Conservation (phyloP, 768 basidiomycete genomes). For the Scleroderma bovista region DNA sequence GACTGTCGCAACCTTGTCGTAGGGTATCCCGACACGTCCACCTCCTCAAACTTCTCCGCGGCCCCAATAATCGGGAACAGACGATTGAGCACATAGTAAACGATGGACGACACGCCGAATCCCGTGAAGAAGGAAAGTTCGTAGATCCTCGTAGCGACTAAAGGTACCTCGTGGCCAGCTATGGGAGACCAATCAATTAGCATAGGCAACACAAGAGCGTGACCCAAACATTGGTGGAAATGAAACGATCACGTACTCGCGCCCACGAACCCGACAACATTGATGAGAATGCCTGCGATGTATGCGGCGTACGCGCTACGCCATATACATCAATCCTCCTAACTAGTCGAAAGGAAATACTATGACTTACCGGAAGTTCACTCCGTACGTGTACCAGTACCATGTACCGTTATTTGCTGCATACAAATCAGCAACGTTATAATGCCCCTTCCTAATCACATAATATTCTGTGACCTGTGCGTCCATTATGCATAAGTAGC, state of each 20-base stretch:
- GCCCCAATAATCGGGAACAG: slow-evolving; percentile 57
- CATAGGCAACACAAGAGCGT: no score
- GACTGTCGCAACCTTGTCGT: background rate
- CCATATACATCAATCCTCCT: background rate
- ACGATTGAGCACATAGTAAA: slow-evolving; percentile 56
- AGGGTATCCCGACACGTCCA: slow-evolving; percentile 41
- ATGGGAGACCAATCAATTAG: background rate
- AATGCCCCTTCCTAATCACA: slow-evolving; percentile 62
- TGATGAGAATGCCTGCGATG: slow-evolving; percentile 71
- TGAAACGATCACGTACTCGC: slow-evolving; percentile 43
- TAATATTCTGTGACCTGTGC: slow-evolving; percentile 73
- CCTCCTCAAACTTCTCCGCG: slow-evolving; percentile 44
- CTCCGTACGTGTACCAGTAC: slow-evolving; percentile 71
- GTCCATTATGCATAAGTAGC: background rate
- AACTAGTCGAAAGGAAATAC: slow-evolving; percentile 8
- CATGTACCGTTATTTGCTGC: slow-evolving; percentile 48
- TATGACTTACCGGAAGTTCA: slow-evolving; percentile 63
- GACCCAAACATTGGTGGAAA: background rate
- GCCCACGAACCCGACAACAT: slow-evolving; percentile 77
- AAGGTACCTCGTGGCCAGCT: slow-evolving; percentile 57
- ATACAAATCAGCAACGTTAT: slow-evolving; percentile 71
- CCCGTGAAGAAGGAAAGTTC: slow-evolving; percentile 83
- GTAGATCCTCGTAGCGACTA: slow-evolving; percentile 69
- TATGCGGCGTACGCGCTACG: slow-evolving; percentile 60
- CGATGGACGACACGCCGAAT: slow-evolving; percentile 58